Evolutionary conservation across 495 filamentous ascomycete species (phyloP).

Genomic region (Neurospora pannonica): DNA sequence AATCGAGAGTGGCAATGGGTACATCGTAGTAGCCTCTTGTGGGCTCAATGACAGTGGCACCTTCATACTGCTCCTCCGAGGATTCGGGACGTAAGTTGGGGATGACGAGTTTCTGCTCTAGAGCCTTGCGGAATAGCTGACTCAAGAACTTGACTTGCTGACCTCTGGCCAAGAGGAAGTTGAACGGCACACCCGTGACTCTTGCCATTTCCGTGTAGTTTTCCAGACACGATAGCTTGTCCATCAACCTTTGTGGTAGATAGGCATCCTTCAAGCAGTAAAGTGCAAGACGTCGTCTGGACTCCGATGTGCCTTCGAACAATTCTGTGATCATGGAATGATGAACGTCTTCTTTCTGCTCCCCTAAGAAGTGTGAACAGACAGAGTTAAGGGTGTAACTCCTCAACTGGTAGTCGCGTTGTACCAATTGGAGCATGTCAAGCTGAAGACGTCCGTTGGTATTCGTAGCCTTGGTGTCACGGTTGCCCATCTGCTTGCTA

Average conservation of each 20-base stretch:
- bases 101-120: conserved; percentile 86
- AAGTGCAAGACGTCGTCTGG: conserved; percentile 77
- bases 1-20: conserved; percentile 95
- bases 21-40: conserved; percentile 85
- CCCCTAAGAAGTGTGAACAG: conserved; percentile 88
- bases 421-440: conserved; percentile 85
- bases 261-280: conserved; percentile 99
- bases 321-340: conserved; percentile 98
- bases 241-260: conserved; percentile 86
- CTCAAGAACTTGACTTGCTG: conserved; percentile 98
- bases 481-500: conserved; percentile 98
- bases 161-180: conserved; percentile 81
- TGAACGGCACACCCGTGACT: conserved; percentile 97
- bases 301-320: conserved; percentile 90
- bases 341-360: conserved; percentile 98
- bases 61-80: conserved; percentile 83
- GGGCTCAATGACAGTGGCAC: conserved; percentile 96
- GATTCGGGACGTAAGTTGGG: conserved; percentile 63
- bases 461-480: conserved; percentile 87
- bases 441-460: conserved; percentile 90
- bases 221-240: conserved; percentile 93
- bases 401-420: conserved; percentile 86
- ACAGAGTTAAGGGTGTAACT: conserved; percentile 98
- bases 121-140: conserved; percentile 89
- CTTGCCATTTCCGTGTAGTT: conserved; percentile 99